These are phyloP conservation scores for Diplodia sapinea DNA, from an alignment of 2,329 filamentous ascomycete species.

Conservation along the genomic window DNA sequence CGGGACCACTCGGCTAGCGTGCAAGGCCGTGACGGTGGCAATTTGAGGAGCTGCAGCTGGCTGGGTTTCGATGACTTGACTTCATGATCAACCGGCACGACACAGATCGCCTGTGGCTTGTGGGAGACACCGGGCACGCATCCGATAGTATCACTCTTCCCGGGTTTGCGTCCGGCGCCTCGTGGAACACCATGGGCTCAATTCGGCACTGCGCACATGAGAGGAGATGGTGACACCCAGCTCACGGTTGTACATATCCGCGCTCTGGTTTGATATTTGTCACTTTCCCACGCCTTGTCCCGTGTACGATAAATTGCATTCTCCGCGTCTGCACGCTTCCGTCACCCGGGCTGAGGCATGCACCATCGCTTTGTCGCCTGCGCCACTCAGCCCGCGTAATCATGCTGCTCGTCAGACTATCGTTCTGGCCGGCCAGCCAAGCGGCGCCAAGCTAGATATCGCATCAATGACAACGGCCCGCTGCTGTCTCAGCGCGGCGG, in stretches of 20 bases:
- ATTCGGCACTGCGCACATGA: constrained; percentile 6
- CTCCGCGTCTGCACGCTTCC: constrained; percentile 11
- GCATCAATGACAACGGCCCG: constrained; percentile 1
- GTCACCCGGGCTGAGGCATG: neutral
- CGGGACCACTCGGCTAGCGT: neutral
- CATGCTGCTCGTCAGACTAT: neutral
- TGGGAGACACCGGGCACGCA: neutral
- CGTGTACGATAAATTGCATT: neutral
- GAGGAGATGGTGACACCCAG: neutral
- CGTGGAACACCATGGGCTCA: constrained; percentile 7
- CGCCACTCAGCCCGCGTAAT: neutral
- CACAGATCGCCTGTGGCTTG: constrained; percentile 4
- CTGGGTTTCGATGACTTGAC: constrained; percentile 20
- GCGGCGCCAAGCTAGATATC: constrained; percentile 21
- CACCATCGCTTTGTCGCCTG: neutral
- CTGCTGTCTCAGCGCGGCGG: neutral
- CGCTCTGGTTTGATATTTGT: constrained; percentile 12
- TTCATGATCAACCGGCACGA: constrained; percentile 26
- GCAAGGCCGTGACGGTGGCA: constrained; percentile 5
- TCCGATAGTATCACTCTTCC: neutral
- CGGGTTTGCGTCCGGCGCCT: neutral
- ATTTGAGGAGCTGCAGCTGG: neutral
- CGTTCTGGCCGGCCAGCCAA: constrained; percentile 9
- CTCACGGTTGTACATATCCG: constrained; percentile 7
- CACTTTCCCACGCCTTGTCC: neutral